Evolutionary conservation across 768 basidiomycete genomes (phyloP).

Genomic region (Tulasnella sp.): DNA sequence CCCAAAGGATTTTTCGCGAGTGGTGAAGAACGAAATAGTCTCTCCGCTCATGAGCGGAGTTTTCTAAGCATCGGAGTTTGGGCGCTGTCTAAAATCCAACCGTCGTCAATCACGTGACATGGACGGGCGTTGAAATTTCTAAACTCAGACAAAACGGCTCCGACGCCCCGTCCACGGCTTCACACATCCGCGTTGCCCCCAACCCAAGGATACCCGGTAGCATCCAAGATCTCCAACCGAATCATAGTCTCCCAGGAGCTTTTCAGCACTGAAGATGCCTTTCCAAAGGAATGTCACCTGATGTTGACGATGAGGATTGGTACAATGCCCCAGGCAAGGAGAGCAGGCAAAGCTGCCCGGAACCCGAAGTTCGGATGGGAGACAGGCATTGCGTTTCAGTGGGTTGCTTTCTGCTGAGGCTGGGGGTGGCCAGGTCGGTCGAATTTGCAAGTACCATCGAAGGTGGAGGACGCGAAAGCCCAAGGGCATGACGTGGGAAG

Average conservation of each 20-base stretch:
- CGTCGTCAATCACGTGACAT: slow-evolving; percentile 3
- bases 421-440: not conserved
- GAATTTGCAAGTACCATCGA: not conserved
- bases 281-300: slow-evolving; percentile 21
- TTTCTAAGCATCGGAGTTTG: slow-evolving; percentile 10
- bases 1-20: not conserved
- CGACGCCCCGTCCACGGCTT: not conserved
- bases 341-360: not conserved
- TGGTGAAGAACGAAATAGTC: not conserved
- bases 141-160: slow-evolving; percentile 2
- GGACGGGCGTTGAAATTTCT: not conserved
- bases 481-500: slow-evolving; percentile 12
- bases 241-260: slow-evolving; percentile 15
- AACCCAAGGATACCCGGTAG: not conserved
- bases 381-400: not conserved
- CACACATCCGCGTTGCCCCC: not conserved
- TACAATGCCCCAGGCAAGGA: not conserved
- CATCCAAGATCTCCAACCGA: not conserved
- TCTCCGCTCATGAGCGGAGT: not conserved
- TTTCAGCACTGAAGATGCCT: slow-evolving; percentile 13
- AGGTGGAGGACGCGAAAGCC: slow-evolving; percentile 5
- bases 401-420: not conserved
- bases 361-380: not conserved
- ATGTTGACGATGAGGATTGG: slow-evolving; percentile 23
- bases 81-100: not conserved